phyloP scores from a whole-genome alignment of 1,284 basidiomycete species.

The Rhodotorula sp. region DNA sequence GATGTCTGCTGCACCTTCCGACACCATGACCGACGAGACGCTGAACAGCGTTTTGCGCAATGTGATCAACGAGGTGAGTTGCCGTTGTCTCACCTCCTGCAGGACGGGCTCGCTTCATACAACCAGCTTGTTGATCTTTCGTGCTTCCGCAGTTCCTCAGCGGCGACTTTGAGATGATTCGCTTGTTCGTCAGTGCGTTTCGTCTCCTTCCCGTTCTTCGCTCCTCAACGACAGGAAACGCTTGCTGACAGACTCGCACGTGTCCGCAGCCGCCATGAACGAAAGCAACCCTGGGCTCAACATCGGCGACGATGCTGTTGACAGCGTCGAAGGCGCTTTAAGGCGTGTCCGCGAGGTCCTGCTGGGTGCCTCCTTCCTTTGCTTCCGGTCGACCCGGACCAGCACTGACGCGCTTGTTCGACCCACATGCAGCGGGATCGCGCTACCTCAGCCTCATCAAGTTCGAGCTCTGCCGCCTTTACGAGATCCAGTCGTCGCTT shows the following conservation, averaged over 20 bases:
- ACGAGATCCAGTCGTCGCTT: conserved; percentile 75
- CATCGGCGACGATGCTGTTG: conserved; percentile 49
- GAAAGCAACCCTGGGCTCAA: conserved; percentile 53
- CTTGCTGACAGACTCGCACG: no score
- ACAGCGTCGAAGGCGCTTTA: conserved; percentile 50
- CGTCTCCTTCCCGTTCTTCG: no score
- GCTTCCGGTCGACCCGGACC: background rate
- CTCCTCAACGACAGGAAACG: rapidly evolving
- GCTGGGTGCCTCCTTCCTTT: conserved; percentile 39
- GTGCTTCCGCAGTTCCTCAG: conserved; percentile 47
- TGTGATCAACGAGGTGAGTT: conserved; percentile 72
- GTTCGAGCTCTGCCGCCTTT: conserved; percentile 66
- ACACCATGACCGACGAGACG: conserved; percentile 60
- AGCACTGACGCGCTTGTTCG: no score
- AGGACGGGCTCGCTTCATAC: no score
- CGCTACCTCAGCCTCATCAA: conserved; percentile 72
- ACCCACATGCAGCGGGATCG: conserved; percentile 61
- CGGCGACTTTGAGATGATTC: conserved; percentile 76
- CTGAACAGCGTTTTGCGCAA: conserved; percentile 69
- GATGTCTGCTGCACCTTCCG: background rate
- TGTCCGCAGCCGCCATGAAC: conserved; percentile 63
- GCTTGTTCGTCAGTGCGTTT: conserved; percentile 62
- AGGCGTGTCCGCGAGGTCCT: conserved; percentile 47
- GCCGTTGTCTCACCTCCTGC: background rate
- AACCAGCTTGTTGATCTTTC: background rate